Percentiles rank a stretch among this genome's conserved stretches.
Conservation (phyloP, 306 rosid species). For the Luffa aegyptiaca region DNA sequence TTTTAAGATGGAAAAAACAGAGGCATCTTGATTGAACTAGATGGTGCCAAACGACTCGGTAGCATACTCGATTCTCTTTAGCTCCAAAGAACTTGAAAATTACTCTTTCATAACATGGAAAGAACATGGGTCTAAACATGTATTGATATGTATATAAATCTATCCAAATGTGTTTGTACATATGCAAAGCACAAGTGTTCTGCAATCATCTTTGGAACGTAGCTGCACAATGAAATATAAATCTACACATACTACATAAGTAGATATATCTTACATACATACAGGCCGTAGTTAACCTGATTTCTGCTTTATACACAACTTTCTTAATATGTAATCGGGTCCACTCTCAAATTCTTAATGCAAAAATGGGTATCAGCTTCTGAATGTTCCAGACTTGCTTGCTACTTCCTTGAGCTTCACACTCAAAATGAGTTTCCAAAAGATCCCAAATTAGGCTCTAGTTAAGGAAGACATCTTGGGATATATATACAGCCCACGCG, state of each 20-base stretch:
- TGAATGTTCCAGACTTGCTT: constrained; percentile 11
- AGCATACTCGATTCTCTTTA: neutral
- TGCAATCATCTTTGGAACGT: neutral
- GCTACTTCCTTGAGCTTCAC: constrained; percentile 2
- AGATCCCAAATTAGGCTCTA: constrained; percentile 5
- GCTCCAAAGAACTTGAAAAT: neutral
- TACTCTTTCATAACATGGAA: neutral
- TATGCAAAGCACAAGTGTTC: neutral
- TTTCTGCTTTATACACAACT: neutral
- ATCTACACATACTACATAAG: neutral
- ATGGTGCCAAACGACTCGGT: neutral
- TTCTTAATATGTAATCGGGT: neutral
- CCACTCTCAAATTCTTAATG: neutral
- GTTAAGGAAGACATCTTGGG: constrained; percentile 50
- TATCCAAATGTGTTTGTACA: constrained; percentile 1
- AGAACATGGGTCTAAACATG: neutral
- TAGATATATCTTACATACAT: constrained; percentile 2
- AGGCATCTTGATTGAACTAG: neutral
- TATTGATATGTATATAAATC: constrained; percentile 1
- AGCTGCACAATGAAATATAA: neutral
- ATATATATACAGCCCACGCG: constrained; percentile 77
- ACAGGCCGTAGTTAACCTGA: neutral
- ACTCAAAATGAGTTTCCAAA: constrained; percentile 7
- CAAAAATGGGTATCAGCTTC: constrained; percentile 6
- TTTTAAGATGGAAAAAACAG: neutral